Conservation (phyloP, 2,329 filamentous ascomycete species). For the Xylariales sp. region DNA sequence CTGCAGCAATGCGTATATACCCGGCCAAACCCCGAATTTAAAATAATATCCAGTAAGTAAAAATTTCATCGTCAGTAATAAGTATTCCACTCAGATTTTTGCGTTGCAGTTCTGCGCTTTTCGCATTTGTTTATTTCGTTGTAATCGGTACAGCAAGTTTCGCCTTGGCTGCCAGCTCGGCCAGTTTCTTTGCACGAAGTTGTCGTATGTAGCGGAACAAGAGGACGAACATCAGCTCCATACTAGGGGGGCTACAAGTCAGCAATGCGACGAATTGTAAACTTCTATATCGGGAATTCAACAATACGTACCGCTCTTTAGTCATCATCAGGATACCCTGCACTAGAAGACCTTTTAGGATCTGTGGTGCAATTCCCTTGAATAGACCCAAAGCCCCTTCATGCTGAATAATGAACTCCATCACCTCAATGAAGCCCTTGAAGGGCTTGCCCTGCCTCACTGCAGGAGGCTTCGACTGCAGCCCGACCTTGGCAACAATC, state of each 20-base stretch:
- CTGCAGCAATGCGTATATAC: no score
- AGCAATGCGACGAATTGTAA: background rate
- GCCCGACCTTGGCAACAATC: slow-evolving; percentile 94
- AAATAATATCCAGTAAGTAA: no score
- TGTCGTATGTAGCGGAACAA: slow-evolving; percentile 78
- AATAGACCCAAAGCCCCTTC: slow-evolving; percentile 84
- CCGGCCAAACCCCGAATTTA: no score
- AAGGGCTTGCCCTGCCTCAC: slow-evolving; percentile 84
- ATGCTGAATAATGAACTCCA: slow-evolving; percentile 87
- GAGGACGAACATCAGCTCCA: slow-evolving; percentile 84
- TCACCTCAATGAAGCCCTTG: slow-evolving; percentile 89
- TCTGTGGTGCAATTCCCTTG: slow-evolving; percentile 94
- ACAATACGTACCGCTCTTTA: slow-evolving; percentile 72
- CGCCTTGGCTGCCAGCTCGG: slow-evolving; percentile 59
- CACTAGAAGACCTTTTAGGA: slow-evolving; percentile 86
- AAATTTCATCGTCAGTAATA: no score
- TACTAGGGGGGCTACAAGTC: slow-evolving; percentile 41
- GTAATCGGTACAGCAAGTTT: slow-evolving; percentile 33
- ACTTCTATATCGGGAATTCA: background rate
- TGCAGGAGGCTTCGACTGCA: slow-evolving; percentile 89
- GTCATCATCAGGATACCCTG: slow-evolving; percentile 99
- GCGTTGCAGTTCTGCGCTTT: no score
- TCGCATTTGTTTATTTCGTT: slow-evolving; percentile 36
- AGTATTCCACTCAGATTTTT: no score
- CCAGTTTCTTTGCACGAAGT: slow-evolving; percentile 64